Conservation (phyloP, 208 protist species). For the Acanthamoeba castellanii region DNA sequence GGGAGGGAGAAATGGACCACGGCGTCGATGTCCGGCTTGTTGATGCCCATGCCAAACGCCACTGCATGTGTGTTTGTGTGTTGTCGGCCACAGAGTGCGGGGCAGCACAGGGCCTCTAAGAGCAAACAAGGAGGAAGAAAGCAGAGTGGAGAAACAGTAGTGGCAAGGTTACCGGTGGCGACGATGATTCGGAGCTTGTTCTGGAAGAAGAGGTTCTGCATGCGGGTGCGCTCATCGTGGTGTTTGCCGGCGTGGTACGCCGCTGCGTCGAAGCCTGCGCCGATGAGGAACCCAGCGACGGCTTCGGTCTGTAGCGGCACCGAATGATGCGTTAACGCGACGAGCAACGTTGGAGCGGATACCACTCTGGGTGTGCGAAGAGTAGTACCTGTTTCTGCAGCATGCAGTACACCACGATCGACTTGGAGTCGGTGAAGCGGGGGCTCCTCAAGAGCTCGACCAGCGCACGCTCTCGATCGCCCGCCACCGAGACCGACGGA, state of each 20-base stretch:
- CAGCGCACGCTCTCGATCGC: not conserved
- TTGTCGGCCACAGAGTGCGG: not conserved
- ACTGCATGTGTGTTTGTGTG: not conserved
- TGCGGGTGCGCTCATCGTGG: slow-evolving; percentile 15
- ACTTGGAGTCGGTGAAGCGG: not conserved
- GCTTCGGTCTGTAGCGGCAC: not conserved
- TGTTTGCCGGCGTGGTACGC: slow-evolving; percentile 5
- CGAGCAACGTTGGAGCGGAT: not conserved
- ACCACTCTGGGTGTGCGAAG: no score
- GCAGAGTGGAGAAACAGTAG: not conserved
- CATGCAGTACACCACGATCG: slow-evolving; percentile 13
- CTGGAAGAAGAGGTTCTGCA: slow-evolving; percentile 59
- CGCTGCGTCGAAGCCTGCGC: slow-evolving; percentile 7
- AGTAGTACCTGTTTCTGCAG: slow-evolving; percentile 19
- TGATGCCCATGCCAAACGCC: slow-evolving; percentile 77
- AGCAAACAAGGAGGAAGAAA: no score
- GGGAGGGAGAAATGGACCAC: slow-evolving; percentile 83
- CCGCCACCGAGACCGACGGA: not conserved
- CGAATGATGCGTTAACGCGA: not conserved
- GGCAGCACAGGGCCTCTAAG: not conserved
- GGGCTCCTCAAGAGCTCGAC: not conserved
- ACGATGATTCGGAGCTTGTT: slow-evolving; percentile 53
- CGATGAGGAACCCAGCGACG: not conserved
- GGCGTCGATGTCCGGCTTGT: slow-evolving; percentile 81
- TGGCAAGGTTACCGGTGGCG: not conserved